Base-by-base conservation (phyloP, 2,329 filamentous ascomycete genomes). In the Epichloe sibirici region DNA sequence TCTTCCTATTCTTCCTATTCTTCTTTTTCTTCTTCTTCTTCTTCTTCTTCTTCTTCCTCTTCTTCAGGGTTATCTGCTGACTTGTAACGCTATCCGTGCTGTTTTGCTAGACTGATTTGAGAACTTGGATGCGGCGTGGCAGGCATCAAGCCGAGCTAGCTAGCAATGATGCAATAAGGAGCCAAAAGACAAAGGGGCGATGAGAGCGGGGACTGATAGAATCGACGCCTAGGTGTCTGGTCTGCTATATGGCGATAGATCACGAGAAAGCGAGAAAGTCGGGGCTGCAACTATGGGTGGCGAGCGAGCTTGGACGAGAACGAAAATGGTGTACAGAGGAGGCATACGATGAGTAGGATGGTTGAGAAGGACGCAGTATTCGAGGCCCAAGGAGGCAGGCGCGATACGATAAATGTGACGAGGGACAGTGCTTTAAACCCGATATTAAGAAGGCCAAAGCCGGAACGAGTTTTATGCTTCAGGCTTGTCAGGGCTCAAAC, bases 191-290 rank as follows among this genome's bases (percentile, higher is more conserved):
- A 21, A 21, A 21, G 17, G 34, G 45, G 31, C 25, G 9, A 31
- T 25, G 28, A 51, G 31, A 38, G 40, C 31, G 37, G 35, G 5
- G n/a, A 45, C 43, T 28, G n/a, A 31, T 13, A 6, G 44, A 28
- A 38, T 45, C 44, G 48, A 42, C 43, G 31, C 38, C 28, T 42
- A 43, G 52, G 48, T 51, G 31, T 37, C 17, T n/a, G 38, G n/a
- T 40, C 31, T 39, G 23, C 28, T 49, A 49, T 37, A 44, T 53
- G 52, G 38, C 21, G 48, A 43, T 45, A 46, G 47, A 51, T 53
- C 38, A 52, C 43, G 44, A 25, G 45, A 17, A 25, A 48, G n/a
- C 28, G 43, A 44, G 47, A 21, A 48, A 42, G 39, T 25, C 35
- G 44, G 15, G 21, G 44, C 28, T 6, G 43, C 39, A 40, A 45